Percentiles rank a stretch among this genome's conserved stretches.
phyloP scores from a whole-genome alignment of 2,329 filamentous ascomycete species.

The Stagonosporopsis rhizophila region DNA sequence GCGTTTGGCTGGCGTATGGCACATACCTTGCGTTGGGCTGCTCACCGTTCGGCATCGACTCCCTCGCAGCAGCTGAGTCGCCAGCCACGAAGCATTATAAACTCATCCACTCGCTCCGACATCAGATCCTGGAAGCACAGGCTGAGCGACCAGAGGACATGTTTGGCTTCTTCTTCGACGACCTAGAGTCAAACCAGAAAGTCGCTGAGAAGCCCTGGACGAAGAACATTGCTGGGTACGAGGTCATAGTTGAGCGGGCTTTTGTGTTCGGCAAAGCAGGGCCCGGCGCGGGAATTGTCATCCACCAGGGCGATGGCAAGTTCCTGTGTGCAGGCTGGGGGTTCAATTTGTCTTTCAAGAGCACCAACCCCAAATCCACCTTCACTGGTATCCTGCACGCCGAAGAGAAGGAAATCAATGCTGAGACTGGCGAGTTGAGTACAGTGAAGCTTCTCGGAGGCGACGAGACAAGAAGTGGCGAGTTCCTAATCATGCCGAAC shows the following conservation, averaged over 20 bases:
- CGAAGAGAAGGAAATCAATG: constrained; percentile 52
- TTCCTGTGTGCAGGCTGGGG: constrained; percentile 58
- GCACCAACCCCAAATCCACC: constrained; percentile 34
- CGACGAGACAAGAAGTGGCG: constrained; percentile 58
- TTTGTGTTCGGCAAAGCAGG: constrained; percentile 57
- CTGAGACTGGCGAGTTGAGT: constrained; percentile 46
- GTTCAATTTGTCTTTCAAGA: constrained; percentile 51
- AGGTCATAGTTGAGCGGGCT: constrained; percentile 52
- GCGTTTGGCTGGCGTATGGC: constrained; percentile 37
- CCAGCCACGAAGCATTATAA: constrained; percentile 52
- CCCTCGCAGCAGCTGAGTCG: constrained; percentile 41
- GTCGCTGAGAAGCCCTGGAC: constrained; percentile 41
- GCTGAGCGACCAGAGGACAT: constrained; percentile 34
- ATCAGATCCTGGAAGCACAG: constrained; percentile 53
- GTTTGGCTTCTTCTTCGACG: constrained; percentile 56
- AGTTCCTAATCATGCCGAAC: constrained; percentile 62
- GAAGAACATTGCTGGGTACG: constrained; percentile 44
- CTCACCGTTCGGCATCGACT: constrained; percentile 51
- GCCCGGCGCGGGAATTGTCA: constrained; percentile 54
- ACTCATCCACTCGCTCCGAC: constrained; percentile 46
- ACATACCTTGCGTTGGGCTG: constrained; percentile 29
- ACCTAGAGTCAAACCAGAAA: constrained; percentile 36
- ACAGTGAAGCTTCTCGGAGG: constrained; percentile 52
- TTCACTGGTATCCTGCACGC: constrained; percentile 56
- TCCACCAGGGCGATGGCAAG: constrained; percentile 48